These are phyloP conservation scores for Eutrema salsugineum DNA, from an alignment of 441 rosid genomes.

Conservation along the genomic window DNA sequence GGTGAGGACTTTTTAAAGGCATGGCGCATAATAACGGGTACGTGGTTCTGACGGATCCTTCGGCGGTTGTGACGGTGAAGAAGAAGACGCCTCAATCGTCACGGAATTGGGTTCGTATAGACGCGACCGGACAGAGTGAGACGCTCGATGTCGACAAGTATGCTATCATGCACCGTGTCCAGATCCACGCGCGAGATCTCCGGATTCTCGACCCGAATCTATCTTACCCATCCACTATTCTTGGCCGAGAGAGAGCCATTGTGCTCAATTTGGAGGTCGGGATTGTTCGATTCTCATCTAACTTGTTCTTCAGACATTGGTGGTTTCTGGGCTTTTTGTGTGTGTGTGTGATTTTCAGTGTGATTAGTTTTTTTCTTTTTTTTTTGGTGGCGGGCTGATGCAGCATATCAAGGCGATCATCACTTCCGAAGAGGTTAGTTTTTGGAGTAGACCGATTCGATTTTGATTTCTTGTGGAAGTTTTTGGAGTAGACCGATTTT, in stretches of 20 bases:
- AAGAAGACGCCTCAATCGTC: constrained; percentile 68
- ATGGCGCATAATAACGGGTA: constrained; percentile 61
- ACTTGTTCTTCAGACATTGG: not conserved
- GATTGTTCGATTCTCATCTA: not conserved
- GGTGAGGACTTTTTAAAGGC: constrained; percentile 20
- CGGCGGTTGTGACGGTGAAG: constrained; percentile 51
- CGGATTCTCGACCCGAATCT: constrained; percentile 90
- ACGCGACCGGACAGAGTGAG: constrained; percentile 50
- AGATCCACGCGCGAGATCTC: constrained; percentile 99
- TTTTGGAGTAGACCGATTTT: not conserved
- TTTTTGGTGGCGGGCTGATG: constrained; percentile 14
- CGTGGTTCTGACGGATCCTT: constrained; percentile 75
- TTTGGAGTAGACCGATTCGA: not conserved
- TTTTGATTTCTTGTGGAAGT: not conserved
- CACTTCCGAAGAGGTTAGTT: constrained; percentile 86
- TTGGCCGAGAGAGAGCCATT: constrained; percentile 92
- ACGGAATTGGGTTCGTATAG: constrained; percentile 67
- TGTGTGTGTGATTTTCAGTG: not conserved
- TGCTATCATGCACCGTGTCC: constrained; percentile 90
- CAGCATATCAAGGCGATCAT: constrained; percentile 98
- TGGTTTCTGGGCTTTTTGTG: not conserved
- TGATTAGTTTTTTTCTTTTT: not conserved
- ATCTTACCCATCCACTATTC: constrained; percentile 93
- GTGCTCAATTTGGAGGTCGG: constrained; percentile 92
- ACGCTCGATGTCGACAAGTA: constrained; percentile 74